Evolutionary conservation across 2,329 filamentous ascomycete species (phyloP).

Genomic region (Ceratocystis huliohia): DNA sequence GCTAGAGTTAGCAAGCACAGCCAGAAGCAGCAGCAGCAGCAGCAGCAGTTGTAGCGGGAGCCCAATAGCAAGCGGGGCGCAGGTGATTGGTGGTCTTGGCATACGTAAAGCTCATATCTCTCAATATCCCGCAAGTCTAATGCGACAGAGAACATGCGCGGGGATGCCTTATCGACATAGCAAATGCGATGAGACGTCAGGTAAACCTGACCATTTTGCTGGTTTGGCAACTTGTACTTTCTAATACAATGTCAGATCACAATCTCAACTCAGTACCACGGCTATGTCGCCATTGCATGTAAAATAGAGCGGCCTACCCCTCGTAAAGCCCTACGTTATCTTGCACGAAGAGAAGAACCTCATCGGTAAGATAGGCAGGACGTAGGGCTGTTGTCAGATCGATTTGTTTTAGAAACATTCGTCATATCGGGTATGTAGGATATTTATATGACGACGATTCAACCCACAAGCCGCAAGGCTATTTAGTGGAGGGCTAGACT

Average conservation of each 20-base stretch:
- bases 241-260: conserved; percentile 34
- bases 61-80: neutral
- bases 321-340: conserved; percentile 96
- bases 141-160: conserved; percentile 70
- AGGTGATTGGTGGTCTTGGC: neutral
- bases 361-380: conserved; percentile 82
- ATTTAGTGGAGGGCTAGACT: neutral
- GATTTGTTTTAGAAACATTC: conserved; percentile 94
- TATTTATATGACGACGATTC: neutral
- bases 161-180: conserved; percentile 82
- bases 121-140: conserved; percentile 87
- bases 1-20: neutral
- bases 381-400: conserved; percentile 93
- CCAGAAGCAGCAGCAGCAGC: conserved; percentile 30
- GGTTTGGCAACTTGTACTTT: conserved; percentile 87
- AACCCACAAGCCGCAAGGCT: neutral
- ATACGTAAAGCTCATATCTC: conserved; percentile 77
- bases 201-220: conserved; percentile 93
- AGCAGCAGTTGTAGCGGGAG: too few species aligned
- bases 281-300: neutral
- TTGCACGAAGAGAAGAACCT: conserved; percentile 90
- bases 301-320: conserved; percentile 49
- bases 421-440: conserved; percentile 36
- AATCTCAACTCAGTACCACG: neutral
- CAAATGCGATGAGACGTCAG: conserved; percentile 90